Evolutionary conservation across 116 monocot genomes (phyloP), one percentile per base, ranked within the genome.

Genomic region (Papilionanthe hybrid): DNA sequence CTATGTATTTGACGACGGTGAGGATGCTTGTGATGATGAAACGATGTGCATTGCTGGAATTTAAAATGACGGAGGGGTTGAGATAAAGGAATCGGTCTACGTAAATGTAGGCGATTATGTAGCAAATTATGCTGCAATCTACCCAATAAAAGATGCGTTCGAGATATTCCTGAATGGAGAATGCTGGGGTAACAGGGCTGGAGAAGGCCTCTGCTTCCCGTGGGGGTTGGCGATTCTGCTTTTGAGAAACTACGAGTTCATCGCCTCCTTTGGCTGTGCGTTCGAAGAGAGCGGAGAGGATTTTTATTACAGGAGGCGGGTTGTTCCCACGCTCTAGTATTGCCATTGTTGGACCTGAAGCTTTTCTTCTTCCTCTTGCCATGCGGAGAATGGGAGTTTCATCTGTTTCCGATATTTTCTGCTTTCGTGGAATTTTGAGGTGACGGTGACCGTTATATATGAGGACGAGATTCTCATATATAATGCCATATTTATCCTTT

Each of bases 1-100:
- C 96, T 84, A 96, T 86, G 94, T 93, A 96, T 85, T 96, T 96
- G 89, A 89, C 87, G 7, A 92, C 90, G 9, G 88, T 81, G 82
- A 96, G 82, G 80, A 96, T 90, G 67, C 84, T 84, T 78, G 94
- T 91, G 84, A 96, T 88, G 86, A 96, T 83, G 68, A 96, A 85
- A 5, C 96, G 87, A 78, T 96, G 96, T 72, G 94, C 92, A 76
- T 79, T 96, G 84, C 91, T 80, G 75, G 92, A 94, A 56, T 90
- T 87, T 72, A 94, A 32, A 23, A 72, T 25, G 69, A 86, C 49
- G 6, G 76, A 44, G 6, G 90, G 90, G 55, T 85, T 82, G 45
- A 79, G 78, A 7, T 75, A 78, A 3, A 82, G 49, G 85, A 92
- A 91, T 12, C 94, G 88, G 77, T 96, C 92, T 49, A 96, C 88